Base-by-base conservation (phyloP, 805 yeast genomes). In the Kockiozyma suomiensis region DNA sequence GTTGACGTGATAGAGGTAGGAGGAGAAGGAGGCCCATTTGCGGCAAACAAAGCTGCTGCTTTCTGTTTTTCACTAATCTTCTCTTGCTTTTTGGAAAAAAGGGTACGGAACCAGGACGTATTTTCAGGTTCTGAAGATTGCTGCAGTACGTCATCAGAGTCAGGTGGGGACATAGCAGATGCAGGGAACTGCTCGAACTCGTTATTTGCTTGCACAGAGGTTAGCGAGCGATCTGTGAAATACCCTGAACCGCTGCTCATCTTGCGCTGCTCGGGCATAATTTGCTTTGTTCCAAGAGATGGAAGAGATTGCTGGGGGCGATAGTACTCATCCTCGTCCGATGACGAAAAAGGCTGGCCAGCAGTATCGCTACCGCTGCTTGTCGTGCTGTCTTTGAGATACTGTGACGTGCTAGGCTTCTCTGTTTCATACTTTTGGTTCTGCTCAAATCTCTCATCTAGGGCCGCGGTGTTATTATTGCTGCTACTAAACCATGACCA, bases 121-220 rank as follows among this genome's bases (percentile, higher is more conserved):
- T 4, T 15, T 50, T 58, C 50, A 17, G 50, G 59, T 6, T 50
- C 19, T 4, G 54, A 21, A 6, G 48, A 25, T 33, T 25, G 35
- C 15, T 43, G 2, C 3, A 37, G 49, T 3, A 50, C 35, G 10
- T 62, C 61, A 12, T 62, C 66, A 7, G 61, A 56, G 30, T 56
- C 65, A 3, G 65, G 65, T n/a, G 66, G 66, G 19, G 65, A 59
- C 33, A 56, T 51, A 21, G 59, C 51, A 2, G 65, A 57, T 5
- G 62, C 61, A 10, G 66, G 66, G 32, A 62, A 62, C 37, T 60
- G 66, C 38, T 62, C 66, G 35, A 59, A 56, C 23, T 58, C 57
- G 8, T 25, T 37, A 12, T 49, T 8, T n/a, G n/a, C n/a, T n/a
- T n/a, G n/a, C n/a, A n/a, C n/a, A 7, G 52, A 35, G 15, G 42